Base-by-base conservation (phyloP, 768 basidiomycete species). In the Coprinellus micaceus region DNA sequence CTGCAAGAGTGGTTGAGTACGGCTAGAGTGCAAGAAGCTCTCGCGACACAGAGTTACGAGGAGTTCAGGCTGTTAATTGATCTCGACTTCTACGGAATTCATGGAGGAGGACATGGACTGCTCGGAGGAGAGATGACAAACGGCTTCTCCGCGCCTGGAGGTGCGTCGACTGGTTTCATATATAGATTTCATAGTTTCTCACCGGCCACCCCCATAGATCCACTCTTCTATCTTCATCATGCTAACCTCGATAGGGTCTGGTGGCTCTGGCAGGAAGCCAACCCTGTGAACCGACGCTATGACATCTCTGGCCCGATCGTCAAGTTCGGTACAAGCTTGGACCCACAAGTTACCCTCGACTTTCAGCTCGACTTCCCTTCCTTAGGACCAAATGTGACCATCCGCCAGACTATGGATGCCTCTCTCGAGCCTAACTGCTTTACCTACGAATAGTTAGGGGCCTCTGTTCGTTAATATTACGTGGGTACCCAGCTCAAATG, bases 121-220 rank as follows among this genome's bases (percentile, higher is more conserved):
- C 22, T 56, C 25, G 54, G 54, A 4, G 54, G 54, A 5, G 54
- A 56, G 24, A 49, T 49, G 54, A 36, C 29, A 12, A 55, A 55
- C 30, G 28, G 24, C 9, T 49, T 25, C 37, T 56, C 54, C 37
- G 22, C 33, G 13, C 17, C 17, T 9, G 54, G 19, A 2, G 54
- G 45, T 50, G n/a, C 22, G 45, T 50, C 13, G 13, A 13, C 13
- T 33, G 33, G 33, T 33, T 13, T 33, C 7, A 33, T 33, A 33
- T 13, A 6, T 13, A 13, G 13, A 13, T 33, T 33, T 33, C 33
- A 33, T 33, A 33, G n/a, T 33, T 33, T 6, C 13, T 33, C 6
- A 13, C 33, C 13, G 13, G 33, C 33, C 33, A 13, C n/a, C n/a
- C 13, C 33, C 33, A 13, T 33, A 33, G 13, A 33, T 33, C 33